Base-by-base conservation (phyloP, 2,329 filamentous ascomycete species). In the Westerdykella sp. region DNA sequence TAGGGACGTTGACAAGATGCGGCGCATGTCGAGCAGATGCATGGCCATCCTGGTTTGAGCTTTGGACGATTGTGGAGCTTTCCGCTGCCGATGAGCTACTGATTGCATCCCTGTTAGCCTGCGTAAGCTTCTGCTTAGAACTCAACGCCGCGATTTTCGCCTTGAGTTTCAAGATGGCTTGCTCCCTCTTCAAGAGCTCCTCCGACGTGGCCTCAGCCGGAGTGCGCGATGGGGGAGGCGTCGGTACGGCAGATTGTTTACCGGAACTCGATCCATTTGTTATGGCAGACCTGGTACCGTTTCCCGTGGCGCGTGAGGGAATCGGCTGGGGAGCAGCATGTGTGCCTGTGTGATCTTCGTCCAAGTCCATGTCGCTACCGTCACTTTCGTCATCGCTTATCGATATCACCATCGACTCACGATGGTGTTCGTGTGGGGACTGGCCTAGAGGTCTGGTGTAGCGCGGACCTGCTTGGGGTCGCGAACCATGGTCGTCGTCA, bases 351-450 rank as follows among this genome's bases (percentile, higher is more conserved):
- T 76, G 79, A 21, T 79, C 79, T 41, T 69, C 68, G 28, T 70
- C 68, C 18, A 84, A 73, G 28, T 85, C 83, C 80, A 84, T 85
- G 44, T 81, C 81, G 37, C 81, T 74, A 6, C 71, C 74, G 18
- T 73, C 78, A 22, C 62, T 72, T 45, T 84, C 81, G 50, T 83
- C 80, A 22, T 95, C 90, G 59, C 87, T 95, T 32, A 94, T 83
- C 51, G 94, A 80, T 53, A 95, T 95, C 32, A 95, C 78, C 41
- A 95, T 77, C 2, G 77, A 77, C 39, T 81, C 74, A 18, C 83
- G 74, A 40, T 76, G 70, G 39, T 59, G 57, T 18, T 59, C 51
- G 37, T 61, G 52, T 18, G 74, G 72, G 37, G 72, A 73, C 36
- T 82, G 78, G 11, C 77, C 78, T 54, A 83, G 82, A 4, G 80